These are phyloP conservation scores for Rostrohypoxylon terebratum DNA, from an alignment of 495 filamentous ascomycete species.

Conservation along the genomic window DNA sequence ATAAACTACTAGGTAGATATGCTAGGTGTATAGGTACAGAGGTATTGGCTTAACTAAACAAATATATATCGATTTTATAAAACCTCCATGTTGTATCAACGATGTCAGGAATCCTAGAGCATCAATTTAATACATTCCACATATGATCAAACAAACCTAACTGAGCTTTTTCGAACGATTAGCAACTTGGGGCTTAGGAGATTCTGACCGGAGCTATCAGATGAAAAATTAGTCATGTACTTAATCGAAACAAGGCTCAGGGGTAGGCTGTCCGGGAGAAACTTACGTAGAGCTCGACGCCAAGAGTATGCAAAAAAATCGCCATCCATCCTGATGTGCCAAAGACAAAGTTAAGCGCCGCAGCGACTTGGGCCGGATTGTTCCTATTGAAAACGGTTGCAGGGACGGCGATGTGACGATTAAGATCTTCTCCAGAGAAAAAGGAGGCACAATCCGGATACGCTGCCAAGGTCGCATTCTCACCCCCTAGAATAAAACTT, in stretches of 20 bases:
- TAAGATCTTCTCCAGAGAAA: constrained; percentile 41
- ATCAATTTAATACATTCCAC: no score
- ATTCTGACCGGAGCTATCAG: constrained; percentile 58
- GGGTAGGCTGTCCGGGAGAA: no score
- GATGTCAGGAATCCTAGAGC: no score
- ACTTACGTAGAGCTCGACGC: constrained; percentile 63
- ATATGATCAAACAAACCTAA: no score
- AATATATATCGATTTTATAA: no score
- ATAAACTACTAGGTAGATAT: no score
- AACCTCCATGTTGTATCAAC: no score
- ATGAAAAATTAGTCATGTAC: constrained; percentile 20
- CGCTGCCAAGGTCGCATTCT: constrained; percentile 35
- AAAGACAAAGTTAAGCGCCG: constrained; percentile 56
- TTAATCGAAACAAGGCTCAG: no score
- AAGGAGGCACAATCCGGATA: constrained; percentile 57
- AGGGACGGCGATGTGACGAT: constrained; percentile 48
- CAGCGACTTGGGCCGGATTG: constrained; percentile 49
- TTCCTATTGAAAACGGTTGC: constrained; percentile 46
- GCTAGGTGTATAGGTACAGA: no score
- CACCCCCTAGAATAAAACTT: constrained; percentile 43
- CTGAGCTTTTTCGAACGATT: no score
- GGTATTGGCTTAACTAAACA: no score
- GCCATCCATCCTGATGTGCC: constrained; percentile 60
- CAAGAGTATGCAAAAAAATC: constrained; percentile 57
- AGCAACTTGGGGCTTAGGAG: no score